Conservation (phyloP, 345 rosid genomes). For the Isatis tinctoria region DNA sequence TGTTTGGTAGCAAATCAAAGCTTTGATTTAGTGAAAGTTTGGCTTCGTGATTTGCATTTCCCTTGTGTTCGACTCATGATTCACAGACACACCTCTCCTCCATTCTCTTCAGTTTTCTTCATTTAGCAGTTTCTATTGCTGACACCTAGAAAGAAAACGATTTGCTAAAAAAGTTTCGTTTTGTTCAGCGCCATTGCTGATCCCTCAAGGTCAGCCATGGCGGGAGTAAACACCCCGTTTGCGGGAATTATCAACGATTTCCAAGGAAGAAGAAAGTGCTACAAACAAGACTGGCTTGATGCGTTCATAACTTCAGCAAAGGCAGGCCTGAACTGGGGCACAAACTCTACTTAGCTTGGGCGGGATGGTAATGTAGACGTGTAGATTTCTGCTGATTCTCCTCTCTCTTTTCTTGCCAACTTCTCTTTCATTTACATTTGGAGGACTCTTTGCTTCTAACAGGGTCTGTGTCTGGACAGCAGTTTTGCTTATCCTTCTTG, state of each 20-base stretch:
- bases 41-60: no score
- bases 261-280: slow-evolving; percentile 56
- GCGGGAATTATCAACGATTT: slow-evolving; percentile 48
- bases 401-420: neutral
- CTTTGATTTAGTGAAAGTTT: no score
- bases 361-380: slow-evolving; percentile 91
- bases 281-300: slow-evolving; percentile 51
- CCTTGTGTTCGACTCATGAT: no score
- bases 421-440: neutral
- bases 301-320: slow-evolving; percentile 60
- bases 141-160: no score
- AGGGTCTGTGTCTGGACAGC: slow-evolving; percentile 96
- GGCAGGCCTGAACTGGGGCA: slow-evolving; percentile 53
- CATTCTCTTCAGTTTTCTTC: no score
- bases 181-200: slow-evolving; percentile 21
- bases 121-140: no score
- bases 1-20: no score
- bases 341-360: slow-evolving; percentile 77
- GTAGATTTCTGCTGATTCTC: neutral
- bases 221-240: slow-evolving; percentile 35
- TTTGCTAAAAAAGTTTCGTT: no score
- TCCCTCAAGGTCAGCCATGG: slow-evolving; percentile 42
- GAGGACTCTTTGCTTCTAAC: slow-evolving; percentile 8
- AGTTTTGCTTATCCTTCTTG: slow-evolving; percentile 59
- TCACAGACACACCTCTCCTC: no score